Evolutionary conservation across 1,284 basidiomycete genomes (phyloP).

Genomic region (Trichosporon coremiiforme): DNA sequence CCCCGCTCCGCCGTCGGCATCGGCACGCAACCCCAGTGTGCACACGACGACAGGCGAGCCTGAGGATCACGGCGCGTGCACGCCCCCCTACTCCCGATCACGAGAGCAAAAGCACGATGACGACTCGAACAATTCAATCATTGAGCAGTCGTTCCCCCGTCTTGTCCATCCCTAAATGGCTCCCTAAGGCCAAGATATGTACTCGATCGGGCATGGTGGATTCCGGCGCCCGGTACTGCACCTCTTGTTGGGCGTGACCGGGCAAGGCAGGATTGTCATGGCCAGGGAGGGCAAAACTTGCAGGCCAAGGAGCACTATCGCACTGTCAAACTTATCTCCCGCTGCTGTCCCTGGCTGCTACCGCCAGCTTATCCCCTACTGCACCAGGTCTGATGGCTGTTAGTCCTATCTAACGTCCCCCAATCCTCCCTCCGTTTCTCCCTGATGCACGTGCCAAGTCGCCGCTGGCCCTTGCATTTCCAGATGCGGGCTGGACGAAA

Average conservation of each 20-base stretch:
- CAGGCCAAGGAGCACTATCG: not conserved
- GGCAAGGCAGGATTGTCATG: too few relatives aligned
- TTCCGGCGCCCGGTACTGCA: not conserved
- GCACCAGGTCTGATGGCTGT: too few relatives aligned
- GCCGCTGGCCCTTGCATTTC: too few relatives aligned
- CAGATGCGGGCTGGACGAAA: not conserved
- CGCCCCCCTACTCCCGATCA: not conserved
- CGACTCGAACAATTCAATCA: not conserved
- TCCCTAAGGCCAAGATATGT: not conserved
- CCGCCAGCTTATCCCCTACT: not conserved
- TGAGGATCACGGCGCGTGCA: too few relatives aligned
- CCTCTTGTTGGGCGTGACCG: not conserved
- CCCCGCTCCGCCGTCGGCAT: too few relatives aligned
- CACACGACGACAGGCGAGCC: too few relatives aligned
- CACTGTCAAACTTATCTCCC: not conserved
- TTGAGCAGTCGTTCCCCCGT: not conserved
- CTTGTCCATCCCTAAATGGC: too few relatives aligned
- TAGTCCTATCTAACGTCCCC: not conserved
- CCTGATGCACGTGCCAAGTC: not conserved
- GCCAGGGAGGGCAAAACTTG: not conserved
- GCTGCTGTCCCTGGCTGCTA: not conserved
- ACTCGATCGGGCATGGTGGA: not conserved
- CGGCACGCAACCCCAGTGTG: too few relatives aligned
- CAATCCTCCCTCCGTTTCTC: not conserved
- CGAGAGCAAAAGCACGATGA: not conserved